Conservation (phyloP, 1,139 yeast genomes). For the Candida neerlandica region DNA sequence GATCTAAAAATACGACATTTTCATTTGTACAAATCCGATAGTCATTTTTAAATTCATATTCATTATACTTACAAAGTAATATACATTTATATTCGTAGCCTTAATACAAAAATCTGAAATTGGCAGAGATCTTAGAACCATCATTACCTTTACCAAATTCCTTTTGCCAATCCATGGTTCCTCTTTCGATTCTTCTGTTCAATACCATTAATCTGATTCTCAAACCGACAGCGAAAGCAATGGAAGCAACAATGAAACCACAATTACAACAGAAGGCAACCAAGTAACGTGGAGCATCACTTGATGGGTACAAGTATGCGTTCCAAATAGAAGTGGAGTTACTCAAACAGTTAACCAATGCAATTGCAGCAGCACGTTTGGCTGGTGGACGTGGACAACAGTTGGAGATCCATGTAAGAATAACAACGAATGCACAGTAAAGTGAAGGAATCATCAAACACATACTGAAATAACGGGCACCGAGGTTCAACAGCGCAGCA, state of each 20-base stretch:
- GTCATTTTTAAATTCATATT: not conserved
- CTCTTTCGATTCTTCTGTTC: conserved; percentile 46
- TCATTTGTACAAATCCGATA: not conserved
- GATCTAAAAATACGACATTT: not conserved
- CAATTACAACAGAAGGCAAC: conserved; percentile 52
- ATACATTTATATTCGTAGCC: not conserved
- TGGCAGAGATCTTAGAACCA: conserved; percentile 44
- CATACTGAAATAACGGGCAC: conserved; percentile 64
- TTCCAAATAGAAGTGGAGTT: conserved; percentile 59
- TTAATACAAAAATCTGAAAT: conserved; percentile 44
- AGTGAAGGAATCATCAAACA: conserved; percentile 61
- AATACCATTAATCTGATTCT: conserved; percentile 40
- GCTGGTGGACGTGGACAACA: conserved; percentile 55
- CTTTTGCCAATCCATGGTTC: conserved; percentile 53
- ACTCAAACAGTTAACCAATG: conserved; percentile 53
- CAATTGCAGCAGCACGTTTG: conserved; percentile 55
- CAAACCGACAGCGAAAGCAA: conserved; percentile 40
- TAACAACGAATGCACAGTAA: conserved; percentile 57
- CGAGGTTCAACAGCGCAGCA: conserved; percentile 56
- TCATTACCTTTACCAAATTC: conserved; percentile 53
- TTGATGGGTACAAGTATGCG: conserved; percentile 47
- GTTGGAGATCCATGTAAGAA: conserved; percentile 59
- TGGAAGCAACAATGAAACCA: conserved; percentile 46
- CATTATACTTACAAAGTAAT: not conserved
- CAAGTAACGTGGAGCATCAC: conserved; percentile 46